phyloP scores from a whole-genome alignment of 768 basidiomycete species.

The Pleurotus citrinopileatus region DNA sequence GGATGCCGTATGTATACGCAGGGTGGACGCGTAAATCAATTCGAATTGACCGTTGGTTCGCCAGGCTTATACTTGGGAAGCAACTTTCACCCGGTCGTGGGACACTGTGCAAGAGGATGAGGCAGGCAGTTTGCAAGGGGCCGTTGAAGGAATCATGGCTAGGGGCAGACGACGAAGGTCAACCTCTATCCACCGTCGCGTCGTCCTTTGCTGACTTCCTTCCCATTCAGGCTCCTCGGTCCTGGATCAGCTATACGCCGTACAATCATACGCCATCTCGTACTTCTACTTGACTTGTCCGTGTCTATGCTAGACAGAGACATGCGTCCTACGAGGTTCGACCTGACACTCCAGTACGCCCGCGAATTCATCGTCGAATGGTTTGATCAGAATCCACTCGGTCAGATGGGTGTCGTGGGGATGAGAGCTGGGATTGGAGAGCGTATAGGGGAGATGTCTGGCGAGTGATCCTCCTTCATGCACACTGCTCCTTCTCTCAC shows the following conservation, averaged over 20 bases:
- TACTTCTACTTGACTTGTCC: slow-evolving; percentile 91
- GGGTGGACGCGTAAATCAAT: slow-evolving; percentile 21
- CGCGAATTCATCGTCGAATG: slow-evolving; percentile 92
- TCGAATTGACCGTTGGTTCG: slow-evolving; percentile 24
- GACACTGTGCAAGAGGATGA: slow-evolving; percentile 97
- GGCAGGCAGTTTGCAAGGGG: slow-evolving; percentile 82
- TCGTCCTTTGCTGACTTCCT: slow-evolving; percentile 1
- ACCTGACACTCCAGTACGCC: slow-evolving; percentile 85
- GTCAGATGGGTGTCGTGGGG: slow-evolving; percentile 93
- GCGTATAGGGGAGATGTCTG: slow-evolving; percentile 88
- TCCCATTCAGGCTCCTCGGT: slow-evolving; percentile 56
- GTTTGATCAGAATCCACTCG: slow-evolving; percentile 99
- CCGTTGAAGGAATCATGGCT: slow-evolving; percentile 88
- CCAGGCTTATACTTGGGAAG: slow-evolving; percentile 96
- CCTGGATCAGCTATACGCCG: slow-evolving; percentile 88
- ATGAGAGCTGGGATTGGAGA: slow-evolving; percentile 92
- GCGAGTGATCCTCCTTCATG: slow-evolving; percentile 38
- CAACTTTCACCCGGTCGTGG: slow-evolving; percentile 92
- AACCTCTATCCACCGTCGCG: slow-evolving; percentile 4
- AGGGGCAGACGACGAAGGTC: slow-evolving; percentile 82
- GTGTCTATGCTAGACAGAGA: slow-evolving; percentile 93
- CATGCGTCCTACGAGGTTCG: slow-evolving; percentile 93
- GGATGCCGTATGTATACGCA: slow-evolving; percentile 32
- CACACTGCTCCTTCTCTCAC: slow-evolving; percentile 9
- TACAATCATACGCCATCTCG: slow-evolving; percentile 93